Evolutionary conservation across 768 basidiomycete genomes (phyloP).

Genomic region (Boletus reticuloceps): DNA sequence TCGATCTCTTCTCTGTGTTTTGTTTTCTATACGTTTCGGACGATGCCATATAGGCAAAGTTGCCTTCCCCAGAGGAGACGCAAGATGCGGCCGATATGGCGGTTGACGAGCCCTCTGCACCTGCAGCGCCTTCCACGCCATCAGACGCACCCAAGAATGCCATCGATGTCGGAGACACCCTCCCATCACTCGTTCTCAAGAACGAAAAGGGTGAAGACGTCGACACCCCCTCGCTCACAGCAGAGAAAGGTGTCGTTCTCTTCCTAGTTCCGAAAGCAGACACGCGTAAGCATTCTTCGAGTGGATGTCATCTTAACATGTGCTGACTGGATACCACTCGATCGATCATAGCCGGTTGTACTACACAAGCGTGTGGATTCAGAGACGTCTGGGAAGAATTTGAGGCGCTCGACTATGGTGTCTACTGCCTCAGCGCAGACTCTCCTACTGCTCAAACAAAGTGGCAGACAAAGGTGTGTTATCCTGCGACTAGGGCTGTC

Average conservation of each 20-base stretch:
- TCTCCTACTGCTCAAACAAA: constrained; percentile 68
- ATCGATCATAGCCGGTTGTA: constrained; percentile 70
- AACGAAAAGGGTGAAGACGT: constrained; percentile 84
- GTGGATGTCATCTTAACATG: background rate
- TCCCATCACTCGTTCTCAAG: constrained; percentile 75
- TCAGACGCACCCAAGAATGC: constrained; percentile 15
- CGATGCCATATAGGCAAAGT: constrained; percentile 12
- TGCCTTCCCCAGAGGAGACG: constrained; percentile 13
- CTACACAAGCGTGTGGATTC: constrained; percentile 90
- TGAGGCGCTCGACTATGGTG: constrained; percentile 54
- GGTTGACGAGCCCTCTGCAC: constrained; percentile 1
- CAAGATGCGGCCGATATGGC: background rate
- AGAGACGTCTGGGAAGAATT: constrained; percentile 82
- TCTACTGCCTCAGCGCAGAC: constrained; percentile 86
- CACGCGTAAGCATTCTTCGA: constrained; percentile 54
- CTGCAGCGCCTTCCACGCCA: background rate
- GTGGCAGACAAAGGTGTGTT: constrained; percentile 81
- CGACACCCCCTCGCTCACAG: constrained; percentile 58
- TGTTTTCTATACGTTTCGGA: background rate
- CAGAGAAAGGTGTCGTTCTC: constrained; percentile 74
- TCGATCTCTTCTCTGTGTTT: background rate
- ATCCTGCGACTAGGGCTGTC: background rate
- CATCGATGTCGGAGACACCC: constrained; percentile 68
- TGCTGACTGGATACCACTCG: background rate
- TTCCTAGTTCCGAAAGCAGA: constrained; percentile 86